A percentile compares a stretch with the other conserved stretches of the same genome.
phyloP scores from a whole-genome alignment of 495 filamentous ascomycete genomes.

The Penicillium herquei region DNA sequence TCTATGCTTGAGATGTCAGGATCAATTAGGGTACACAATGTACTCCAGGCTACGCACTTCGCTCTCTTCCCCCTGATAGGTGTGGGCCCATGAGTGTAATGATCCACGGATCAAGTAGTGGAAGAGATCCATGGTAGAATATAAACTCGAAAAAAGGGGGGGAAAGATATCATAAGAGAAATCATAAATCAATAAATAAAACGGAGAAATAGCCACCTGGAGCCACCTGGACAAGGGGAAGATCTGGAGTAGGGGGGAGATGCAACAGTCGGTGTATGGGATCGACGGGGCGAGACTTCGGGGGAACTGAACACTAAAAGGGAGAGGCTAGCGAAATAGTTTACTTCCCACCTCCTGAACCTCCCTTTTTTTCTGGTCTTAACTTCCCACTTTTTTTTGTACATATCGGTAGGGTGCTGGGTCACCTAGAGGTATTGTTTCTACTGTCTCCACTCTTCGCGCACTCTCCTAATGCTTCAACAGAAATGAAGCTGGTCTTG shows the following conservation, averaged over 20 bases:
- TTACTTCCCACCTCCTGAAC: conserved; percentile 17
- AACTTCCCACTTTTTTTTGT: neutral
- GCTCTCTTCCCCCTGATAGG: too few relatives aligned
- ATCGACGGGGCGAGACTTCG: conserved; percentile 28
- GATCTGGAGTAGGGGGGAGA: neutral
- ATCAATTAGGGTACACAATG: too few relatives aligned
- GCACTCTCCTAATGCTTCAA: neutral
- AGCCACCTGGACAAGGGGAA: too few relatives aligned
- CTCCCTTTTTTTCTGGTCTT: conserved; percentile 16
- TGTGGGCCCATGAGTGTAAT: too few relatives aligned
- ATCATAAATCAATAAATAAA: too few relatives aligned
- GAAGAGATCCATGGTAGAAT: too few relatives aligned
- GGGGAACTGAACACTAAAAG: conserved; percentile 12
- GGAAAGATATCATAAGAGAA: too few relatives aligned
- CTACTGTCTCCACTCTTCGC: neutral
- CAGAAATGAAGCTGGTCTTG: conserved; percentile 24
- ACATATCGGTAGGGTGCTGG: conserved; percentile 19
- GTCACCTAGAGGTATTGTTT: conserved; percentile 14
- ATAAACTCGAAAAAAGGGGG: too few relatives aligned
- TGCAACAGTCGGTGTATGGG: conserved; percentile 28
- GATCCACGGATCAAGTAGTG: too few relatives aligned
- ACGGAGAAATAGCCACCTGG: too few relatives aligned
- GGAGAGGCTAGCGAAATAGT: conserved; percentile 21
- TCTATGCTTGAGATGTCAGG: too few relatives aligned
- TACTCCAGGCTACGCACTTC: too few relatives aligned